These are phyloP conservation scores for Cystobasidium onofrii DNA, from an alignment of 768 basidiomycete genomes.

Conservation along the genomic window DNA sequence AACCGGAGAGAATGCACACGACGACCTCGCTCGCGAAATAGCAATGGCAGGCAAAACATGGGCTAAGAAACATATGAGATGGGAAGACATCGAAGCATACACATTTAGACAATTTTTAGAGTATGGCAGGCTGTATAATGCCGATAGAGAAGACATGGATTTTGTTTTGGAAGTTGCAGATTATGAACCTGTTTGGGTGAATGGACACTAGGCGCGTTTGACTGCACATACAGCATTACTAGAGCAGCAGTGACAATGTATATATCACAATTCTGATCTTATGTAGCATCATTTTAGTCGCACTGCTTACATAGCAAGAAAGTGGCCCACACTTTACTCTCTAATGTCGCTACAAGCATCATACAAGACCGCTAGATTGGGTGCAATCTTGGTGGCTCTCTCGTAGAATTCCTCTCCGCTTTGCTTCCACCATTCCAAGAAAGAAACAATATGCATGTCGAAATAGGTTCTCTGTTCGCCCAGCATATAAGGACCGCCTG, in stretches of 20 bases:
- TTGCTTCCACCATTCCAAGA: conserved; percentile 17
- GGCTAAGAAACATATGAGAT: conserved; percentile 47
- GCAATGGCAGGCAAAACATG: conserved; percentile 38
- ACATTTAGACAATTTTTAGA: conserved; percentile 37
- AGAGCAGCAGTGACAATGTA: too few species aligned
- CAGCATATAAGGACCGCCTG: conserved; percentile 12
- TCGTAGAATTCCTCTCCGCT: conserved; percentile 1
- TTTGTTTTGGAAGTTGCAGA: conserved; percentile 8
- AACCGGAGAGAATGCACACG: conserved; percentile 39
- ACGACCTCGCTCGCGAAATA: conserved; percentile 39
- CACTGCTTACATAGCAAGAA: not conserved
- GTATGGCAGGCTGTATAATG: conserved; percentile 38
- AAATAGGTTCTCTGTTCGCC: not conserved
- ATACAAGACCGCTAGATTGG: not conserved
- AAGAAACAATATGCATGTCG: not conserved
- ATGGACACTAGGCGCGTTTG: not conserved
- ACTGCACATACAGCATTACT: not conserved
- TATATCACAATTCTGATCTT: not conserved
- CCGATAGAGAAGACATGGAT: conserved; percentile 32
- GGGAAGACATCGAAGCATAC: conserved; percentile 72
- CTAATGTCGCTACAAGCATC: conserved; percentile 5
- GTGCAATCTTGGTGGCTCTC: not conserved
- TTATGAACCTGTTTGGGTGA: not conserved
- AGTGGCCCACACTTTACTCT: too few species aligned
- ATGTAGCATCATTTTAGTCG: not conserved